Conservation (phyloP, 352 stramenopile genomes). For the Phytophthora syringae region DNA sequence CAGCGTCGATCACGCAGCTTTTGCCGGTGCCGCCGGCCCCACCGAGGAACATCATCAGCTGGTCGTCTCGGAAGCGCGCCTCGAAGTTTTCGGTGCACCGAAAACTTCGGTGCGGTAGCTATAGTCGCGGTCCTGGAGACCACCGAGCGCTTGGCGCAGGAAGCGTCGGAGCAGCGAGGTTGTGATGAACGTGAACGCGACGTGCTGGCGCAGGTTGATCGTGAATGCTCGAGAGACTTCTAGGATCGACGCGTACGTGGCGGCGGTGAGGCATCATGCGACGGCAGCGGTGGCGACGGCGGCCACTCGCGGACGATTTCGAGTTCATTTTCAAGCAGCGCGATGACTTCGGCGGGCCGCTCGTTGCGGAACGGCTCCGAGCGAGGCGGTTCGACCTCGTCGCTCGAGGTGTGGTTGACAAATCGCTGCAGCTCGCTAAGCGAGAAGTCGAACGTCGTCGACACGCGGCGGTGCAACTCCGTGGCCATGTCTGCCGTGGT, state of each 20-base stretch:
- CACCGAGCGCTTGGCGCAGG: slow-evolving; percentile 4
- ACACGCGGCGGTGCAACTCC: background rate
- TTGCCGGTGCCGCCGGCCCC: slow-evolving; percentile 11
- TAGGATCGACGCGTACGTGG: background rate
- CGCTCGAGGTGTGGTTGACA: too few relatives aligned
- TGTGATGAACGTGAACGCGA: slow-evolving; percentile 6
- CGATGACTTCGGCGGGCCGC: slow-evolving; percentile 12
- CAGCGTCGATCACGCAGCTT: slow-evolving; percentile 15
- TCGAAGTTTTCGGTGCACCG: too few relatives aligned
- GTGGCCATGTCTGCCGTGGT: background rate
- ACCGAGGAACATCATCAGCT: slow-evolving; percentile 19
- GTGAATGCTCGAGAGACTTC: slow-evolving; percentile 14
- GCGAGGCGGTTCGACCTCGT: too few relatives aligned
- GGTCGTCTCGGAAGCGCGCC: slow-evolving; percentile 5
- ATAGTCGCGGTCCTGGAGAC: background rate
- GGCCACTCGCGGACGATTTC: background rate
- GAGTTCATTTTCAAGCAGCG: slow-evolving; percentile 1
- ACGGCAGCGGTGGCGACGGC: background rate
- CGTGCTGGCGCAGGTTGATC: slow-evolving; percentile 15
- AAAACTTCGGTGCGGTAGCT: too few relatives aligned
- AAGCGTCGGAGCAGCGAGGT: slow-evolving; percentile 2
- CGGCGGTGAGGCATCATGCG: background rate
- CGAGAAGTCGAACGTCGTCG: too few relatives aligned
- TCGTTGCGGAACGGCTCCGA: background rate
- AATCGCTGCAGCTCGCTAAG: too few relatives aligned